Evolutionary conservation across 352 stramenopile genomes (phyloP).

Genomic region (Globisporangium megalacanthum): DNA sequence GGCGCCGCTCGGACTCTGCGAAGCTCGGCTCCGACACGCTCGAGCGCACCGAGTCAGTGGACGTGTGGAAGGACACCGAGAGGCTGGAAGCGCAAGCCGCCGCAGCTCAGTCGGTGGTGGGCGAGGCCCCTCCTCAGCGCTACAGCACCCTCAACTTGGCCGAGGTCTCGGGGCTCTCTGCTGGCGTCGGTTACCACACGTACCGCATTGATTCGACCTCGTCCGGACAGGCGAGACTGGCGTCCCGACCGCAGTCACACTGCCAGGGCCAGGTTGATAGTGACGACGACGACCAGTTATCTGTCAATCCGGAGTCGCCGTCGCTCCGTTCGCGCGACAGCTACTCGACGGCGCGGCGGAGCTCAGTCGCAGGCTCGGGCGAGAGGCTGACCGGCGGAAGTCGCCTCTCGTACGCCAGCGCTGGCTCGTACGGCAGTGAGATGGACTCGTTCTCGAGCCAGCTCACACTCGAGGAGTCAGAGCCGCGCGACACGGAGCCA

Average conservation of each 20-base stretch:
- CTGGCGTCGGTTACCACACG: slow-evolving; percentile 35
- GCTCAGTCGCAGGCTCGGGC: slow-evolving; percentile 30
- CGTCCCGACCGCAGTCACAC: slow-evolving; percentile 12
- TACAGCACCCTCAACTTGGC: slow-evolving; percentile 38
- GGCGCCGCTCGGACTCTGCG: slow-evolving; percentile 26
- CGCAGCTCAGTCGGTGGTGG: slow-evolving; percentile 7
- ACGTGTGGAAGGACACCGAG: slow-evolving; percentile 15
- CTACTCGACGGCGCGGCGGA: slow-evolving; percentile 11
- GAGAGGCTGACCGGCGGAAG: slow-evolving; percentile 2
- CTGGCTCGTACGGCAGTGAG: slow-evolving; percentile 16
- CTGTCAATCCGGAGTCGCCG: slow-evolving; percentile 5
- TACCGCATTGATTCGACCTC: no score
- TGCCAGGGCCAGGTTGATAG: slow-evolving; percentile 15
- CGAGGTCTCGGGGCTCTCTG: slow-evolving; percentile 33
- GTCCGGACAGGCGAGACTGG: slow-evolving; percentile 40
- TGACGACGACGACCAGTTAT: slow-evolving; percentile 28
- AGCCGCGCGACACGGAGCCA: slow-evolving; percentile 17
- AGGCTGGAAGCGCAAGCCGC: slow-evolving; percentile 14
- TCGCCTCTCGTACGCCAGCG: slow-evolving; percentile 13
- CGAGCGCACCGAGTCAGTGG: slow-evolving; percentile 25
- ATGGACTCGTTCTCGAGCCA: slow-evolving; percentile 39
- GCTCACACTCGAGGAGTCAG: slow-evolving; percentile 22
- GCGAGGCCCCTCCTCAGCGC: no score
- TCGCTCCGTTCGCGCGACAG: background rate
- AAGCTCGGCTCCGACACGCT: slow-evolving; percentile 20